phyloP scores from a whole-genome alignment of 495 filamentous ascomycete species.

The Neurospora sp. region DNA sequence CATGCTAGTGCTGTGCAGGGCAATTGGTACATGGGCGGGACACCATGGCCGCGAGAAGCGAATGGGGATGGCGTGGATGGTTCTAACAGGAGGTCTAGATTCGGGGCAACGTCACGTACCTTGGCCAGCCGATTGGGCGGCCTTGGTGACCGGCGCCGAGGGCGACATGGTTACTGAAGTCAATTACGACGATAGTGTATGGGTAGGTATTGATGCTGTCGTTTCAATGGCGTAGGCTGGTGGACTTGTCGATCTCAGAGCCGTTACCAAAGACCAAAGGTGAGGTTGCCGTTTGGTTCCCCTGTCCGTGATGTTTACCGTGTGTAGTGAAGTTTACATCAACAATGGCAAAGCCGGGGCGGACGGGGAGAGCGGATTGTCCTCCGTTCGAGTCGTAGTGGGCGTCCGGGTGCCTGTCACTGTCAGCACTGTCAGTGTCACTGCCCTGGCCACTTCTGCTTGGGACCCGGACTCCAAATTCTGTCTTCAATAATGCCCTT shows the following conservation, averaged over 20 bases:
- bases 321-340: background rate
- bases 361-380: background rate
- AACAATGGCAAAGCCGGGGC: background rate
- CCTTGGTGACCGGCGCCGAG: conserved; percentile 10
- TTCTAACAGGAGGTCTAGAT: background rate
- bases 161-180: conserved; percentile 17
- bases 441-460: background rate
- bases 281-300: background rate
- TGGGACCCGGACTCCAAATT: background rate
- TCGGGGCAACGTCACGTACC: conserved; percentile 10
- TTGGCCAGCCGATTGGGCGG: conserved; percentile 16
- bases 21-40: background rate
- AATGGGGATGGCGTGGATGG: background rate
- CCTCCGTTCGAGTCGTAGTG: background rate
- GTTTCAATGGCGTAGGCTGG: background rate
- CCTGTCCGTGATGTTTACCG: background rate
- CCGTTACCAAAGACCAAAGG: background rate
- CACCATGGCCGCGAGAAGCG: background rate
- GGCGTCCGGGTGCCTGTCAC: background rate
- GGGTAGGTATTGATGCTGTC: background rate
- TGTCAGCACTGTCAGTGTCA: background rate
- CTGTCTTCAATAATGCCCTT: background rate
- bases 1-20: background rate
- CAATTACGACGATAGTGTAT: background rate
- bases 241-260: background rate